phyloP scores from a whole-genome alignment of 164 flowering plant species.

The Protea cynaroides region DNA sequence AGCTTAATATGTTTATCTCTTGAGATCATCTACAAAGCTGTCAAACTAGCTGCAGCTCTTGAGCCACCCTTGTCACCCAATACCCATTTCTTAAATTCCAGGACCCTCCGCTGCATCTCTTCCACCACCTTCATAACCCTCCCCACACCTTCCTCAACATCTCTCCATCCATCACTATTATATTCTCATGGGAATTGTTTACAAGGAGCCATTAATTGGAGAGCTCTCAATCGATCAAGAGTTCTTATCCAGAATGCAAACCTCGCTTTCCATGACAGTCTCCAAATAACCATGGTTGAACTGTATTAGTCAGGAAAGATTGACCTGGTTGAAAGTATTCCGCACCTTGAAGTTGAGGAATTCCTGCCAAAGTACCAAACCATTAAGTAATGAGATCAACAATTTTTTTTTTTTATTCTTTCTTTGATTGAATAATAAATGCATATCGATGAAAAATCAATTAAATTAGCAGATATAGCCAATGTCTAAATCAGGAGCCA shows the following conservation, averaged over 20 bases:
- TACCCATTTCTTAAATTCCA: constrained; percentile 28
- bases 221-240: constrained; percentile 36
- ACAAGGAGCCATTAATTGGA: constrained; percentile 48
- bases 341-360: constrained; percentile 28
- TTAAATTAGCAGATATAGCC: too few species aligned
- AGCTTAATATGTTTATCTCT: not conserved
- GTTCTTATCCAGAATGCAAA: constrained; percentile 61
- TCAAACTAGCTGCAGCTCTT: constrained; percentile 21
- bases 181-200: constrained; percentile 44
- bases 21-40: constrained; percentile 25
- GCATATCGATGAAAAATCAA: too few species aligned
- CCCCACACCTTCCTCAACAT: constrained; percentile 38
- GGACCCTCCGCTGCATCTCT: constrained; percentile 34
- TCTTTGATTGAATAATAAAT: too few species aligned
- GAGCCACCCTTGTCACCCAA: constrained; percentile 35
- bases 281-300: constrained; percentile 80
- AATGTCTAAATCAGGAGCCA: too few species aligned
- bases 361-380: constrained; percentile 32
- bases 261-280: constrained; percentile 36
- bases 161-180: constrained; percentile 22
- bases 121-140: constrained; percentile 29
- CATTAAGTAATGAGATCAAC: too few species aligned
- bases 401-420: too few species aligned
- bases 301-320: constrained; percentile 33
- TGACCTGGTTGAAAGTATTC: constrained; percentile 24